Percentiles rank a stretch among this genome's conserved stretches.
Conservation (phyloP, 768 basidiomycete genomes). For the Tricholoma furcatifolium region DNA sequence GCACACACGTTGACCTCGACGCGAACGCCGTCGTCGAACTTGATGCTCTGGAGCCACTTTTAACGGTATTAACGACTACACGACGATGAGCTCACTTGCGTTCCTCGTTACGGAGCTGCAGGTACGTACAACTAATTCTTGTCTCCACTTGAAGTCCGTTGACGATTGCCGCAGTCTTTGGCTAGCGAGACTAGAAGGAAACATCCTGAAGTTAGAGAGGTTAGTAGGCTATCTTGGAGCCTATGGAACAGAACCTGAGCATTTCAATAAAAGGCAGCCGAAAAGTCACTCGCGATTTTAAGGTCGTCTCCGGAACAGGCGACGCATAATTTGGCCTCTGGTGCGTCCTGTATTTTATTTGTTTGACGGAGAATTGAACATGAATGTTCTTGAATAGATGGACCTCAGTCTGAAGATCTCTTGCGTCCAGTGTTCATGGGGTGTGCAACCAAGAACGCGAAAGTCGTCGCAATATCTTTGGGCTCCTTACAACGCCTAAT, state of each 20-base stretch:
- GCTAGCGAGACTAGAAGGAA: slow-evolving; percentile 87
- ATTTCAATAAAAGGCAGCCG: slow-evolving; percentile 60
- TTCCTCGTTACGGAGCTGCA: slow-evolving; percentile 15
- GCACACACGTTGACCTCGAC: neutral
- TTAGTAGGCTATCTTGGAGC: slow-evolving; percentile 31
- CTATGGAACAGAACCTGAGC: slow-evolving; percentile 14
- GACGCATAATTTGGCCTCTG: slow-evolving; percentile 67
- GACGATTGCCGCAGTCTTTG: slow-evolving; percentile 53
- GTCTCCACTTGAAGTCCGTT: neutral
- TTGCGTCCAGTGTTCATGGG: slow-evolving; percentile 91
- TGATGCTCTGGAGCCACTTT: neutral
- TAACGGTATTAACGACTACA: neutral
- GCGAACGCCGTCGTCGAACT: neutral
- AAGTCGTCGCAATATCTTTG: slow-evolving; percentile 90
- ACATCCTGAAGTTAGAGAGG: slow-evolving; percentile 93
- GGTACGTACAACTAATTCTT: slow-evolving; percentile 1
- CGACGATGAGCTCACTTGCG: slow-evolving; percentile 22
- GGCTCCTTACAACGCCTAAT: slow-evolving; percentile 91
- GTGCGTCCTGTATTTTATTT: slow-evolving; percentile 38
- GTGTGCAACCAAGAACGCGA: slow-evolving; percentile 88
- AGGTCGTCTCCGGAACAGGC: slow-evolving; percentile 83
- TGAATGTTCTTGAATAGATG: slow-evolving; percentile 44
- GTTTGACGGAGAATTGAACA: neutral
- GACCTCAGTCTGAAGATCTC: slow-evolving; percentile 76
- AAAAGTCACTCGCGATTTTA: slow-evolving; percentile 81